A percentile compares a stretch with the other conserved stretches of the same genome.
These are phyloP conservation scores for Trichoderma oligosporum DNA, from an alignment of 2,329 filamentous ascomycete genomes.

Conservation along the genomic window DNA sequence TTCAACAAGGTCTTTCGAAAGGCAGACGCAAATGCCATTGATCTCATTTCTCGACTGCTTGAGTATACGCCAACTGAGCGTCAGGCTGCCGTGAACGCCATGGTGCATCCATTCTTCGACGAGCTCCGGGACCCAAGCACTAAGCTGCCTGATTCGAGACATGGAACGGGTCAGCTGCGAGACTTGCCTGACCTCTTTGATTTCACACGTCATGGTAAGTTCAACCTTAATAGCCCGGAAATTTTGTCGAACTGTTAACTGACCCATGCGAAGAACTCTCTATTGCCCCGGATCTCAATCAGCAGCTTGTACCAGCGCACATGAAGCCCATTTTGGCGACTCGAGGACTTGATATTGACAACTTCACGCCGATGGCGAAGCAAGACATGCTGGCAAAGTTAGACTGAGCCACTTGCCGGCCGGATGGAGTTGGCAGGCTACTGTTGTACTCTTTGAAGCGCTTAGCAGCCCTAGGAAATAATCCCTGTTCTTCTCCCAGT, in stretches of 20 bases:
- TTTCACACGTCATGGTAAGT: conserved; percentile 86
- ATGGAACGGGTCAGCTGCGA: conserved; percentile 72
- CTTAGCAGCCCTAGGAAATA: conserved; percentile 31
- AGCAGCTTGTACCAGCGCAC: conserved; percentile 81
- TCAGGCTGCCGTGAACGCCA: conserved; percentile 87
- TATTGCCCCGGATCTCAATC: conserved; percentile 85
- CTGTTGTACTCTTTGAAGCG: conserved; percentile 32
- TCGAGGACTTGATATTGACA: conserved; percentile 86
- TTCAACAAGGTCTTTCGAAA: conserved; percentile 99
- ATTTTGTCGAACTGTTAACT: not conserved
- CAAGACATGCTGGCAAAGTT: conserved; percentile 97
- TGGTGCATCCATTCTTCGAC: conserved; percentile 98
- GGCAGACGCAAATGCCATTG: conserved; percentile 87
- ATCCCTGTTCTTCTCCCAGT: conserved; percentile 29
- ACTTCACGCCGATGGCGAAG: conserved; percentile 85
- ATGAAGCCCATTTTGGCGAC: conserved; percentile 69
- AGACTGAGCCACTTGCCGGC: conserved; percentile 61
- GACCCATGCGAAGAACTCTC: conserved; percentile 70
- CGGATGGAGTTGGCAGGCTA: conserved; percentile 33
- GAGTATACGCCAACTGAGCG: conserved; percentile 98
- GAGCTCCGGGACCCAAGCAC: conserved; percentile 90
- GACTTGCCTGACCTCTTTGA: conserved; percentile 88
- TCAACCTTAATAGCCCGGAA: conserved; percentile 22
- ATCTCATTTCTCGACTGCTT: conserved; percentile 86
- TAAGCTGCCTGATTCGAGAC: conserved; percentile 88